Conservation (phyloP, 352 stramenopile species). For the Phytophthora nicotianae region DNA sequence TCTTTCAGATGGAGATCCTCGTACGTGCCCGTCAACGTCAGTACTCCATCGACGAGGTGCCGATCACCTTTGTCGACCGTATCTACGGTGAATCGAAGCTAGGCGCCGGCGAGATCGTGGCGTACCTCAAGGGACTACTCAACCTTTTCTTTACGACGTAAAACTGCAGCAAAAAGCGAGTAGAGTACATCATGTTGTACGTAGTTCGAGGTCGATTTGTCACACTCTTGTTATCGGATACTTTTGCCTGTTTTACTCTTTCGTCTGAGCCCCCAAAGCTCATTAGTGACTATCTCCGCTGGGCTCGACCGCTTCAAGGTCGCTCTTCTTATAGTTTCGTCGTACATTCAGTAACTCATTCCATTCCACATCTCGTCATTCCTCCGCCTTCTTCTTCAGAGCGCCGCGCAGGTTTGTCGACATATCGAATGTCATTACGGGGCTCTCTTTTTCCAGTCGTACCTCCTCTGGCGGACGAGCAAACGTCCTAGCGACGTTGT, state of each 20-base stretch:
- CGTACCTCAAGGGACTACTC: slow-evolving; percentile 96
- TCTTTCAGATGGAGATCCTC: slow-evolving; percentile 99
- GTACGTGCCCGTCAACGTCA: slow-evolving; percentile 92
- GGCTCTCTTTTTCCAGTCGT: slow-evolving; percentile 22
- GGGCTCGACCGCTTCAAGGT: no score
- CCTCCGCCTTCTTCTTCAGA: slow-evolving; percentile 15
- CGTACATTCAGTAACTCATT: slow-evolving; percentile 31
- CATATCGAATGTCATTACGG: slow-evolving; percentile 27
- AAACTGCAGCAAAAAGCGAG: slow-evolving; percentile 14
- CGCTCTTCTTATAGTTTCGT: neutral
- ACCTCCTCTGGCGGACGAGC: slow-evolving; percentile 9
- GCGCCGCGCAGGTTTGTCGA: slow-evolving; percentile 26
- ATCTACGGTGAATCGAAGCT: slow-evolving; percentile 99
- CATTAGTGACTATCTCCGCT: no score
- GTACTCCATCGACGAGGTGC: slow-evolving; percentile 95
- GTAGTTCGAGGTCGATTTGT: slow-evolving; percentile 21
- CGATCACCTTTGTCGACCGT: slow-evolving; percentile 98
- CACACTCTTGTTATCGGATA: slow-evolving; percentile 34
- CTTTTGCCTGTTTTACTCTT: slow-evolving; percentile 30
- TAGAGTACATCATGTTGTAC: slow-evolving; percentile 10
- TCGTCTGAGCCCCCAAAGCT: slow-evolving; percentile 5
- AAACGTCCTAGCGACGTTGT: slow-evolving; percentile 22
- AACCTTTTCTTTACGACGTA: slow-evolving; percentile 96
- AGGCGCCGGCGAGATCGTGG: slow-evolving; percentile 96
- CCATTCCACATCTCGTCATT: slow-evolving; percentile 16